Base-by-base conservation (phyloP, 2,329 filamentous ascomycete genomes). In the Elsinoe perseae region DNA sequence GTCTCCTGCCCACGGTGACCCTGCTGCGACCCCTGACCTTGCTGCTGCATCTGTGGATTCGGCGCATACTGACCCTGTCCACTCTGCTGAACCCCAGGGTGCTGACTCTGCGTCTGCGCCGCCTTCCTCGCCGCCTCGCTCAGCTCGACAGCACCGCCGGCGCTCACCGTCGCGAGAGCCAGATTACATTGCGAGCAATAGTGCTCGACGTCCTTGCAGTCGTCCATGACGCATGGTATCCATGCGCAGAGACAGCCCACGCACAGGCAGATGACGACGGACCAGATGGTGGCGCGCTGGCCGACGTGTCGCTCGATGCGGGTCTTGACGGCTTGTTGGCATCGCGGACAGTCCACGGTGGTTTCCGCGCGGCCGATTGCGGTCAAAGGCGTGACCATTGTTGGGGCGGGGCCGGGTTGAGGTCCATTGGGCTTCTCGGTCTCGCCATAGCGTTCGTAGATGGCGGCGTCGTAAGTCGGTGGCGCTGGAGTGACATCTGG, bases 121-220 rank as follows among this genome's bases (percentile, higher is more conserved):
- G 40, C 53, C 38, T 48, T 36, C 36, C 53, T 44, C 53, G 40
- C 53, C 21, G 38, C 27, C 28, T 46, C 20, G 36, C 38, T 34
- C 40, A 56, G 25, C 25, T 42, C 42, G 2, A 56, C 53, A 1
- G 38, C 40, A 9, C 53, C 53, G 9, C 53, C 40, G 14, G 53
- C 40, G 12, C 28, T 46, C 14, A 56, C 53, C 3, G 53, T 56
- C 7, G 53, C 53, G 14, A 56, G 36, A 18, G 38, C 36, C 53
- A 56, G 10, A 20, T 56, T 56, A 27, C 53, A 56, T 16, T 42
- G 38, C 23, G 36, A 23, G 53, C 53, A 56, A 28, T 56, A 56
- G 53, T 56, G 53, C 53, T 56, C 53, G 2, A 44, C 40, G 25
- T 56, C 53, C 53, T 56, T 56, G 53, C 53, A 56, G 40, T 56